Percentiles rank a stretch among this genome's conserved stretches.
Evolutionary conservation across 345 rosid genomes (phyloP).

Genomic region (Murraya paniculata): DNA sequence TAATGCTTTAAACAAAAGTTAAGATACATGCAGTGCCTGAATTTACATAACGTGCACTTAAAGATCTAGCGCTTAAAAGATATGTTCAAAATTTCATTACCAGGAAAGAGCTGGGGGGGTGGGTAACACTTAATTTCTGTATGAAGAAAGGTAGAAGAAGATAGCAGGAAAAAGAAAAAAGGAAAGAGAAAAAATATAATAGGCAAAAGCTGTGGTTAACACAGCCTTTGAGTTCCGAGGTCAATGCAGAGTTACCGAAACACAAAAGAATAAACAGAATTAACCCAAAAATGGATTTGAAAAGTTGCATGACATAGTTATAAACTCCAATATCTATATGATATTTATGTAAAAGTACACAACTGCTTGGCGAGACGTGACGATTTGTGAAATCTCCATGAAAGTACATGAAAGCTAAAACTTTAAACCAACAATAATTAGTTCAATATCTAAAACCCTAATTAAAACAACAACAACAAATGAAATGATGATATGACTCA

Average conservation of each 20-base stretch:
- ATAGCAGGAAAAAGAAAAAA: background rate
- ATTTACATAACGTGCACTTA: background rate
- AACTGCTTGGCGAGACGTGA: background rate
- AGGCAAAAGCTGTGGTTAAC: constrained; percentile 14
- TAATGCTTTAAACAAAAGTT: background rate
- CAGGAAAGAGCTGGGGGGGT: background rate
- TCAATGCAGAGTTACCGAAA: constrained; percentile 16
- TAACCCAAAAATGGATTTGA: background rate
- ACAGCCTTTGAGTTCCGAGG: constrained; percentile 24
- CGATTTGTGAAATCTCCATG: background rate
- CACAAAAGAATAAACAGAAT: background rate
- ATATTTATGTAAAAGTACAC: background rate
- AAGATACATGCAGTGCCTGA: background rate
- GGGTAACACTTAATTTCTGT: background rate
- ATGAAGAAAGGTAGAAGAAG: background rate
- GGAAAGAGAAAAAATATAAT: background rate
- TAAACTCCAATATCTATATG: background rate
- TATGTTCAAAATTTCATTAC: background rate
- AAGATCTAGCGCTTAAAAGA: no score
- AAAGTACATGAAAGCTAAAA: background rate
- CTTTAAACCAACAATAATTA: background rate
- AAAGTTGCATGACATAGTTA: background rate
- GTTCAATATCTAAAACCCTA: background rate
- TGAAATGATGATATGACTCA: background rate
- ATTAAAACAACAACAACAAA: background rate